Evolutionary conservation across 345 rosid species (phyloP).

Genomic region (Camelina sativa): DNA sequence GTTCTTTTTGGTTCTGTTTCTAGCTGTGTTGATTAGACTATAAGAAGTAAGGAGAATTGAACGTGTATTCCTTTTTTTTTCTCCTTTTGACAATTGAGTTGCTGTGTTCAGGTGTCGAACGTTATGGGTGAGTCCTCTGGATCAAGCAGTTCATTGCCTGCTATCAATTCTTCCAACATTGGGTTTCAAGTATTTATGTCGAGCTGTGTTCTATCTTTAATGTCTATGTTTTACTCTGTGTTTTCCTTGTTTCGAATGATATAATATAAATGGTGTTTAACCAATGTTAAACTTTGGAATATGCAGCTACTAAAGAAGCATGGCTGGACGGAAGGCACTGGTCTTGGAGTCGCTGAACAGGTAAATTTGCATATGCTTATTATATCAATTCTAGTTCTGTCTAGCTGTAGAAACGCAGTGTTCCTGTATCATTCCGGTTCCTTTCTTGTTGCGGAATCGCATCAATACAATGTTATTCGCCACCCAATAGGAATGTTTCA

Average conservation of each 20-base stretch:
- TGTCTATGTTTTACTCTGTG: background rate
- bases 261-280: background rate
- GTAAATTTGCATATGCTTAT: conserved; percentile 37
- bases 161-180: conserved; percentile 68
- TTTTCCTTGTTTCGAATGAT: background rate
- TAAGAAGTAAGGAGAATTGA: background rate
- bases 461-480: background rate
- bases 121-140: conserved; percentile 43
- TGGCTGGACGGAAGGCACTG: conserved; percentile 96
- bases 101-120: background rate
- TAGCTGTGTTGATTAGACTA: background rate
- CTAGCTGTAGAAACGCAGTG: background rate
- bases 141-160: conserved; percentile 47
- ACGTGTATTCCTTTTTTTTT: background rate
- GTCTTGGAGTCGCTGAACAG: conserved; percentile 85
- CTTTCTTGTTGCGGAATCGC: background rate
- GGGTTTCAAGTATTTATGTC: conserved; percentile 65
- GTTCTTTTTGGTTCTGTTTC: background rate
- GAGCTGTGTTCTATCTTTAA: background rate
- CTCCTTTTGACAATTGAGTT: background rate
- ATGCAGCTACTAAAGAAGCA: conserved; percentile 87
- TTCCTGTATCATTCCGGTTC: too few species aligned
- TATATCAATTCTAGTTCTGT: conserved; percentile 1
- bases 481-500: conserved; percentile 12
- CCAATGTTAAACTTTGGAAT: background rate